phyloP scores from a whole-genome alignment of 345 rosid species.

The Stellera chamaejasme region DNA sequence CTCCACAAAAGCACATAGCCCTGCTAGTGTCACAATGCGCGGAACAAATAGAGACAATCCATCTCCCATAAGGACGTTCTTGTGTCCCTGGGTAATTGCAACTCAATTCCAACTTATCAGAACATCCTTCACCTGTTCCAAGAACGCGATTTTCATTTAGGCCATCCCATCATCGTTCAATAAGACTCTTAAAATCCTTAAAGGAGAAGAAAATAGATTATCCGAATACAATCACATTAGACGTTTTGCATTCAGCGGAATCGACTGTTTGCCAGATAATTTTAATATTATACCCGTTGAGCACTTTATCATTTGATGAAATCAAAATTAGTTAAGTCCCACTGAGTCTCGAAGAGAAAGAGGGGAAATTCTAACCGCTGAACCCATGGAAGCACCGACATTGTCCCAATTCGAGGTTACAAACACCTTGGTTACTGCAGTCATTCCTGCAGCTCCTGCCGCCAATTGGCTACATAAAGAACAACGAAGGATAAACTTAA shows the following conservation, averaged over 20 bases:
- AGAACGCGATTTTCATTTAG: constrained; percentile 10
- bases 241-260: too few relatives aligned
- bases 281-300: too few relatives aligned
- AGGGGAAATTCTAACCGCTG: constrained; percentile 36
- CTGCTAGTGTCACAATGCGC: constrained; percentile 79
- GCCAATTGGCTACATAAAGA: constrained; percentile 51
- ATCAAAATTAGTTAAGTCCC: too few relatives aligned
- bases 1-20: constrained; percentile 98
- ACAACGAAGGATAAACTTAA: not conserved
- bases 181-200: not conserved
- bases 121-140: constrained; percentile 72
- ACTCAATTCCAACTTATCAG: constrained; percentile 44
- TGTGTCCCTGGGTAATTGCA: constrained; percentile 72
- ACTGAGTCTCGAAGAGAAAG: not conserved
- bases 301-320: too few relatives aligned
- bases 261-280: too few relatives aligned
- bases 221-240: too few relatives aligned
- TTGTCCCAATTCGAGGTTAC: constrained; percentile 69
- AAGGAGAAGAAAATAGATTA: too few relatives aligned
- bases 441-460: constrained; percentile 56
- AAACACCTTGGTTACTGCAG: constrained; percentile 84
- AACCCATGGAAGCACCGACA: constrained; percentile 92
- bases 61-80: constrained; percentile 70
- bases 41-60: constrained; percentile 92
- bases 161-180: not conserved